A percentile compares a stretch with the other conserved stretches of the same genome.
Evolutionary conservation across 305 asterid genomes (phyloP).

Genomic region (Striga hermonthica): DNA sequence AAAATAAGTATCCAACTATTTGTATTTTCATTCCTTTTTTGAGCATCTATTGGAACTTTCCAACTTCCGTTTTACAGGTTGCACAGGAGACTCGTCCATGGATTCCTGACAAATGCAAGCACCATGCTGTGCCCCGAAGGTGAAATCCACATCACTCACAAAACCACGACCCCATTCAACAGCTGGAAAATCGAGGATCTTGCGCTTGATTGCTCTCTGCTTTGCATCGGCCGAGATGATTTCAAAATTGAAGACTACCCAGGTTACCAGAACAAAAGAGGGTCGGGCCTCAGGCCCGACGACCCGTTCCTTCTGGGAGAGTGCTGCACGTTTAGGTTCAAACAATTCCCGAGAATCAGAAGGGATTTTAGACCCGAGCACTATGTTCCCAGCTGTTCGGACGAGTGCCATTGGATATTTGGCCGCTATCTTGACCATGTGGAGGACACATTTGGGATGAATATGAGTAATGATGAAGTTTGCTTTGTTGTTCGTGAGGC

Average conservation of each 20-base stretch:
- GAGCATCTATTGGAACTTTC: not conserved
- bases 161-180: conserved; percentile 38
- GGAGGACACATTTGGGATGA: conserved; percentile 40
- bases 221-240: conserved; percentile 29
- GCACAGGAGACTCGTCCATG: conserved; percentile 47
- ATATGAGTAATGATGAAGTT: conserved; percentile 28
- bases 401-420: conserved; percentile 38
- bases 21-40: not conserved
- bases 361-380: not conserved
- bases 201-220: conserved; percentile 36
- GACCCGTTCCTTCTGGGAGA: conserved; percentile 46
- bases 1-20: not conserved
- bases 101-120: conserved; percentile 47
- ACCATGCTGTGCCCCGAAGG: conserved; percentile 42
- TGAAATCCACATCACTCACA: conserved; percentile 61
- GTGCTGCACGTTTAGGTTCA: conserved; percentile 55
- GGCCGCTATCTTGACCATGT: conserved; percentile 39
- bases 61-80: conserved; percentile 29
- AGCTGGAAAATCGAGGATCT: conserved; percentile 48
- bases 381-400: not conserved
- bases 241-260: conserved; percentile 52
- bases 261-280: conserved; percentile 58
- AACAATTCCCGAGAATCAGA: not conserved
- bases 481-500: conserved; percentile 29
- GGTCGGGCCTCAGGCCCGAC: conserved; percentile 45